These are phyloP conservation scores for Venturia asperata DNA, from an alignment of 2,329 filamentous ascomycete species.

Conservation along the genomic window DNA sequence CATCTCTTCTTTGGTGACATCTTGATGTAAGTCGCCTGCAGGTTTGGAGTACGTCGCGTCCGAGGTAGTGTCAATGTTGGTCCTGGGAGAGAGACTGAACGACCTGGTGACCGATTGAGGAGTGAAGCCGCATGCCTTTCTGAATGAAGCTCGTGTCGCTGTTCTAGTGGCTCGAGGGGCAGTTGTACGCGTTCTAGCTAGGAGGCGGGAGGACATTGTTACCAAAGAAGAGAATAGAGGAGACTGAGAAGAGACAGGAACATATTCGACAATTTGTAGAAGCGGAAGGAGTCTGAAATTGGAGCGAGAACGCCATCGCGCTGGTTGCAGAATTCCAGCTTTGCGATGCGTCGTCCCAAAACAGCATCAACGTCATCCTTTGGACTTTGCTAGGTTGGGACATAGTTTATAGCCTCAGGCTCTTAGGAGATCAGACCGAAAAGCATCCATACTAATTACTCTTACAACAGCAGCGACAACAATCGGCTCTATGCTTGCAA, in stretches of 20 bases:
- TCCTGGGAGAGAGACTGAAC: not conserved
- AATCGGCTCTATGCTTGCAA: too few relatives aligned
- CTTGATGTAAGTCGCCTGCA: constrained; percentile 36
- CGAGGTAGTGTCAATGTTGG: not conserved
- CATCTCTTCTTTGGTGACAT: constrained; percentile 40
- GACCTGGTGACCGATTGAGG: not conserved
- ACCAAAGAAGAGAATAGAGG: not conserved
- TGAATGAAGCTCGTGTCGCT: not conserved
- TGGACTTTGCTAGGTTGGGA: too few relatives aligned
- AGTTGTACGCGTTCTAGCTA: not conserved
- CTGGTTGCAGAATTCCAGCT: not conserved
- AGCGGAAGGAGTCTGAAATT: not conserved
- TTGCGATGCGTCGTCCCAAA: not conserved
- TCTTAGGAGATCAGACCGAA: too few relatives aligned
- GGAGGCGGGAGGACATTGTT: not conserved
- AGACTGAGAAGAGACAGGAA: not conserved
- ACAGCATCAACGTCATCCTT: not conserved
- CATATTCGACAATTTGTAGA: not conserved
- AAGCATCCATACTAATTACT: too few relatives aligned
- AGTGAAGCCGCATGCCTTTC: not conserved
- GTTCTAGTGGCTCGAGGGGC: not conserved
- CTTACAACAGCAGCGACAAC: too few relatives aligned
- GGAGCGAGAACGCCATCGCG: not conserved
- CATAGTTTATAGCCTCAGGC: too few relatives aligned
- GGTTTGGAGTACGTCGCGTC: constrained; percentile 28